Percentiles rank a stretch among this genome's conserved stretches.
phyloP scores from a whole-genome alignment of 441 rosid genomes.

The Adansonia rubrostipa region DNA sequence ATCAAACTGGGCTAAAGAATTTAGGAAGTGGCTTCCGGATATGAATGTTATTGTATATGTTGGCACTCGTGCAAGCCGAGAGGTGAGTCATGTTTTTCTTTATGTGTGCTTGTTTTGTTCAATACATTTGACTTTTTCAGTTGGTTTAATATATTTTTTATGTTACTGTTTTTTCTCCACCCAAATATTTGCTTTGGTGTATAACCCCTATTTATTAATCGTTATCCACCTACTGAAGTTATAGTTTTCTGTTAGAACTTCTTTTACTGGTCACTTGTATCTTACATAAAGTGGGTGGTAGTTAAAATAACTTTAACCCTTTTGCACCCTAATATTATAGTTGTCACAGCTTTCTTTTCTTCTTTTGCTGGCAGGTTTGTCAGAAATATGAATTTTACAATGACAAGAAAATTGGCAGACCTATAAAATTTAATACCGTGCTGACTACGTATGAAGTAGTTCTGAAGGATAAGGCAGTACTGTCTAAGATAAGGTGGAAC shows the following conservation, averaged over 20 bases:
- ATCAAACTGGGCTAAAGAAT: slow-evolving; percentile 99
- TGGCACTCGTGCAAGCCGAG: slow-evolving; percentile 99
- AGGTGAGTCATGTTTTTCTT: slow-evolving; percentile 54
- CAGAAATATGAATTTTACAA: slow-evolving; percentile 94
- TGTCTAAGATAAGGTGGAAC: slow-evolving; percentile 96
- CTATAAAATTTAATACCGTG: slow-evolving; percentile 85
- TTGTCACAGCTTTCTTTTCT: slow-evolving; percentile 2
- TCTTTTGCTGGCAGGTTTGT: slow-evolving; percentile 69
- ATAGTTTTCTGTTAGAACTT: slow-evolving; percentile 9
- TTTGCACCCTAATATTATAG: not conserved
- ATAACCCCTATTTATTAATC: not conserved
- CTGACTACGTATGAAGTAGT: slow-evolving; percentile 98
- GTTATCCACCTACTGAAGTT: not conserved
- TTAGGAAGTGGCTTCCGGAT: slow-evolving; percentile 97
- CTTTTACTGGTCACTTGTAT: not conserved
- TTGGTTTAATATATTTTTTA: slow-evolving; percentile 2
- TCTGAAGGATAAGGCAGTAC: slow-evolving; percentile 90
- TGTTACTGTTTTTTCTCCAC: not conserved
- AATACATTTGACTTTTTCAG: slow-evolving; percentile 1
- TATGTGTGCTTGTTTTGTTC: not conserved
- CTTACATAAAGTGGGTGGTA: not conserved
- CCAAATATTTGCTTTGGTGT: not conserved
- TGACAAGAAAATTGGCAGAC: slow-evolving; percentile 80
- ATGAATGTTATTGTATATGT: slow-evolving; percentile 94
- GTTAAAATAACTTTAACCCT: not conserved